A percentile compares a stretch with the other conserved stretches of the same genome.
These are phyloP conservation scores for Hypoxylon trugodes DNA, from an alignment of 495 filamentous ascomycete species.

Conservation along the genomic window DNA sequence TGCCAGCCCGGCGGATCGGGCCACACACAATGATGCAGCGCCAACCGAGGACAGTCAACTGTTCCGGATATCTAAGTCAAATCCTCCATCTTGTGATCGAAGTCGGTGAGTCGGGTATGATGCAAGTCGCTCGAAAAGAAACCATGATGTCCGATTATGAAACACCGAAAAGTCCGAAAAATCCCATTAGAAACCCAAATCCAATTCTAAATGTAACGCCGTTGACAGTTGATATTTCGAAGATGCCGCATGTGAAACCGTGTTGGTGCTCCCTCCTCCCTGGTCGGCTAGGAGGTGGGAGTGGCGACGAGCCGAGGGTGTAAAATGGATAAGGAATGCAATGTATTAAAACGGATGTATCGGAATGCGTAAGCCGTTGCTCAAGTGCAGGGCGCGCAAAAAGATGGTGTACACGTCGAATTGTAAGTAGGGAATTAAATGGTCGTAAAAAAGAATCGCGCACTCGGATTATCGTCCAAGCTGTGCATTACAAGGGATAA, in stretches of 20 bases:
- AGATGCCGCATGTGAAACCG: slow-evolving; percentile 36
- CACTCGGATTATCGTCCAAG: slow-evolving; percentile 13
- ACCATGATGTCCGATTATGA: slow-evolving; percentile 17
- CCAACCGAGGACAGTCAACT: slow-evolving; percentile 21
- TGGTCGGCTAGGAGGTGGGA: slow-evolving; percentile 51
- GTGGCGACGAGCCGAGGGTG: slow-evolving; percentile 52
- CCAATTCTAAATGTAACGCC: slow-evolving; percentile 52
- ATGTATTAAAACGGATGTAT: slow-evolving; percentile 55
- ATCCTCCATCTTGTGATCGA: slow-evolving; percentile 7
- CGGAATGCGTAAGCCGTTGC: slow-evolving; percentile 49
- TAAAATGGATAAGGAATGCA: slow-evolving; percentile 43
- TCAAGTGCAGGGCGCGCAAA: slow-evolving; percentile 42
- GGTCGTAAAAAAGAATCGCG: slow-evolving; percentile 29
- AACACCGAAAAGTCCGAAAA: slow-evolving; percentile 38
- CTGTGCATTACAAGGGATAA: slow-evolving; percentile 1
- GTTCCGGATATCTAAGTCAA: slow-evolving; percentile 1
- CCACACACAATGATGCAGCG: slow-evolving; percentile 16
- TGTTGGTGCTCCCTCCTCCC: slow-evolving; percentile 33
- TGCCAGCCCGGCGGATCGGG: slow-evolving; percentile 20
- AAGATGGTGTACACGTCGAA: slow-evolving; percentile 39
- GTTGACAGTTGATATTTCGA: slow-evolving; percentile 35
- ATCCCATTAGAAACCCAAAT: slow-evolving; percentile 35
- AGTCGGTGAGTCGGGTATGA: slow-evolving; percentile 14
- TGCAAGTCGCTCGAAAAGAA: slow-evolving; percentile 30
- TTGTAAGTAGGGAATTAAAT: slow-evolving; percentile 24